Percentiles rank a stretch among this genome's conserved stretches.
Conservation (phyloP, 2,329 filamentous ascomycete genomes). For the Xylaria sp. region DNA sequence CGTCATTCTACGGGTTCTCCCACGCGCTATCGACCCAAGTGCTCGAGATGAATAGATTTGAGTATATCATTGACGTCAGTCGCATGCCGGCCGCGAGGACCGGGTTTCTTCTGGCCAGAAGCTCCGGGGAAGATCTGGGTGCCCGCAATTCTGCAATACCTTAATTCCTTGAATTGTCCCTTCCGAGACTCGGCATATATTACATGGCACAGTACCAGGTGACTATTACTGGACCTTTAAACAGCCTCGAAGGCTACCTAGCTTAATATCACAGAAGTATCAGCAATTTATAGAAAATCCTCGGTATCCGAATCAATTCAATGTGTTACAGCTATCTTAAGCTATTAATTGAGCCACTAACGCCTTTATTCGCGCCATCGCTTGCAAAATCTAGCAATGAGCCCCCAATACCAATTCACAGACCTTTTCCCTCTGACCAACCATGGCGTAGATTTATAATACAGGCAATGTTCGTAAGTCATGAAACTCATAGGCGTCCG, state of each 20-base stretch:
- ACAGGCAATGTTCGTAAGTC: conserved; percentile 22
- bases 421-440: conserved; percentile 31
- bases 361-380: conserved; percentile 16
- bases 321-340: conserved; percentile 13
- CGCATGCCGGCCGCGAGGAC: background rate
- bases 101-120: background rate
- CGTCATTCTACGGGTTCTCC: conserved; percentile 40
- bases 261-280: background rate
- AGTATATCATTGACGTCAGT: conserved; percentile 31
- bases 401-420: conserved; percentile 21
- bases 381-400: conserved; percentile 34
- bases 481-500: background rate
- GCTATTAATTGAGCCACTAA: conserved; percentile 31
- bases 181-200: too few species aligned
- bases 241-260: too few species aligned
- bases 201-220: too few species aligned
- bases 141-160: too few species aligned
- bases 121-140: background rate
- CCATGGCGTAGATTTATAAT: conserved; percentile 22
- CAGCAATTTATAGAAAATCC: background rate
- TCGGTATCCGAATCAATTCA: conserved; percentile 25
- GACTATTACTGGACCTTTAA: too few species aligned
- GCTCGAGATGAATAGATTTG: background rate
- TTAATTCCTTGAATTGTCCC: background rate
- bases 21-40: background rate